These are phyloP conservation scores for Cylindrotheca closterium DNA, from an alignment of 108 stramenopile genomes.

Conservation along the genomic window DNA sequence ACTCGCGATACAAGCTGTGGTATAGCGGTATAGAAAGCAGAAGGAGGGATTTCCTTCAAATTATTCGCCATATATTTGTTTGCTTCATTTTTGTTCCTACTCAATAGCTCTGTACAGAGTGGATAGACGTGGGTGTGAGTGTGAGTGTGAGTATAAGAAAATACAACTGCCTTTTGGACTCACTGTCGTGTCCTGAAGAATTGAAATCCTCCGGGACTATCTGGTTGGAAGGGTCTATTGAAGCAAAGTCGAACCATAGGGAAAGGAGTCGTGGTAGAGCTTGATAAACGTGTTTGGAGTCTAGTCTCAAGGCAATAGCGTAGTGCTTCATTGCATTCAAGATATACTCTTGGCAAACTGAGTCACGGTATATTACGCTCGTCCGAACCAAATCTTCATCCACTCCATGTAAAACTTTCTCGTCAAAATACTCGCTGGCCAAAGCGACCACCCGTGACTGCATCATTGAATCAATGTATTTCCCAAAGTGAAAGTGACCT, in stretches of 20 bases:
- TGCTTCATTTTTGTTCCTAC: constrained; percentile 45
- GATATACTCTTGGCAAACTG: constrained; percentile 67
- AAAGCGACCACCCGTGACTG: constrained; percentile 50
- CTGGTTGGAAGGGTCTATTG: constrained; percentile 17
- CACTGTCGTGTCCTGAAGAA: background rate
- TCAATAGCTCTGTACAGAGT: constrained; percentile 11
- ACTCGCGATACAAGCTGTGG: constrained; percentile 83
- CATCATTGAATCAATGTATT: constrained; percentile 68
- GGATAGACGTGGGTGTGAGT: background rate
- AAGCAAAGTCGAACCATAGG: constrained; percentile 86
- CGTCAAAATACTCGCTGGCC: constrained; percentile 11
- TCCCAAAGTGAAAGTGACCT: constrained; percentile 82
- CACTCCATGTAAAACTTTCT: constrained; percentile 23
- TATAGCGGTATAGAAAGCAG: constrained; percentile 80
- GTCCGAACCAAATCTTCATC: constrained; percentile 47
- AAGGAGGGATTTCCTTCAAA: constrained; percentile 52
- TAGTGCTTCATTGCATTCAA: constrained; percentile 71
- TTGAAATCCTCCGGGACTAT: background rate
- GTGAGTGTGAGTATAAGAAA: background rate
- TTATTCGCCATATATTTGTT: constrained; percentile 60
- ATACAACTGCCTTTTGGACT: background rate
- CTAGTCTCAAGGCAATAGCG: constrained; percentile 57
- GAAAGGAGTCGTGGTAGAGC: constrained; percentile 86
- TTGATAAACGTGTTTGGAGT: constrained; percentile 82
- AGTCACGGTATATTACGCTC: constrained; percentile 40